Evolutionary conservation across 768 basidiomycete genomes (phyloP).

Genomic region (Lactarius deliciosus): DNA sequence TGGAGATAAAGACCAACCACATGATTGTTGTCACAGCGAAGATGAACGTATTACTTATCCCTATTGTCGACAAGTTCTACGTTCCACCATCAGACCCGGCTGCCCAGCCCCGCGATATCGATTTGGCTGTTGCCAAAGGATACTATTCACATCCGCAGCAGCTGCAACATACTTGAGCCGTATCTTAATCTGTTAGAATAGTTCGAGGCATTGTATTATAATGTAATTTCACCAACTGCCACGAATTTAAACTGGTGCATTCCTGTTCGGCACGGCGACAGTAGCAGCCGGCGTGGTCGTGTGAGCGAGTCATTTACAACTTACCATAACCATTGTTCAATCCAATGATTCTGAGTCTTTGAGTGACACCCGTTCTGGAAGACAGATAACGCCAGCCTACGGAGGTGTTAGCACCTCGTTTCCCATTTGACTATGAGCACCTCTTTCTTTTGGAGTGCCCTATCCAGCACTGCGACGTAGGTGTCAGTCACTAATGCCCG

Average conservation of each 20-base stretch:
- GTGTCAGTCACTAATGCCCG: slow-evolving; percentile 3
- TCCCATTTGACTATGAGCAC: slow-evolving; percentile 42
- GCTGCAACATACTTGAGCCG: slow-evolving; percentile 16
- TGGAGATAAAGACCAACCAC: slow-evolving; percentile 96
- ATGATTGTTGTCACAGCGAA: slow-evolving; percentile 95
- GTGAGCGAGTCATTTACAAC: background rate
- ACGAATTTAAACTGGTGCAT: background rate
- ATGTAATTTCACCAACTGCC: background rate
- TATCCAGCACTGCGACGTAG: slow-evolving; percentile 56
- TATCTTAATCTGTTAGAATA: background rate
- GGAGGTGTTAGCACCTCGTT: slow-evolving; percentile 3
- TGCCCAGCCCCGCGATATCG: slow-evolving; percentile 62
- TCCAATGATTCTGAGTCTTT: background rate
- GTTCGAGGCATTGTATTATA: background rate
- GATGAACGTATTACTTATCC: slow-evolving; percentile 93
- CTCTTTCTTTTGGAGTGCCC: slow-evolving; percentile 65
- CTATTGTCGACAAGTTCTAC: slow-evolving; percentile 91
- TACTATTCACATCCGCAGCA: slow-evolving; percentile 53
- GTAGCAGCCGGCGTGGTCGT: background rate
- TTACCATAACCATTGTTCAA: background rate
- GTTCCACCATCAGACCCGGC: slow-evolving; percentile 84
- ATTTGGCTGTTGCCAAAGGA: slow-evolving; percentile 87
- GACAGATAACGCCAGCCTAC: background rate
- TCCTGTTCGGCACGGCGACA: background rate
- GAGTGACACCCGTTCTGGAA: background rate